phyloP scores from a whole-genome alignment of 345 rosid species.

The Salix suchowensis region DNA sequence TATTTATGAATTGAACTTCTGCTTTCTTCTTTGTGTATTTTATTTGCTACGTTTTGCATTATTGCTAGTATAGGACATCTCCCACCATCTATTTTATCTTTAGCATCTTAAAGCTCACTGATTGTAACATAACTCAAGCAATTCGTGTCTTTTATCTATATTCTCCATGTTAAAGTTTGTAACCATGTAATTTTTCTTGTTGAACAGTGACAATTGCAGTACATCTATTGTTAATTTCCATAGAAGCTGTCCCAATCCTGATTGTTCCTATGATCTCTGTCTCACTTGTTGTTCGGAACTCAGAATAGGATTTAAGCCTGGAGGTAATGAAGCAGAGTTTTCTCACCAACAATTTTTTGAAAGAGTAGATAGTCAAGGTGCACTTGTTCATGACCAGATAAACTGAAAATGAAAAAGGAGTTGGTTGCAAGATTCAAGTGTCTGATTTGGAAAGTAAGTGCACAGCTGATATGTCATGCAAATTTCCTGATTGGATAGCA shows the following conservation, averaged over 20 bases:
- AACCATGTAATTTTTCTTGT: constrained; percentile 11
- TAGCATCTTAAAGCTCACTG: neutral
- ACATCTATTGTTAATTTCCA: constrained; percentile 51
- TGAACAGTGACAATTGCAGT: constrained; percentile 50
- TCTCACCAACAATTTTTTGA: constrained; percentile 19
- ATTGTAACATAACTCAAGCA: too few species aligned
- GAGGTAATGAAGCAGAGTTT: constrained; percentile 16
- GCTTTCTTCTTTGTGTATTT: neutral
- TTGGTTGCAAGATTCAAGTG: constrained; percentile 13
- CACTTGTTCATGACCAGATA: constrained; percentile 9
- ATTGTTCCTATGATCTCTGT: constrained; percentile 53
- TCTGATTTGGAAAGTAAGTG: neutral
- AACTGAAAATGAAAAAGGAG: constrained; percentile 9
- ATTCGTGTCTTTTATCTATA: neutral
- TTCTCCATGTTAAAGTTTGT: constrained; percentile 1
- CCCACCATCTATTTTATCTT: neutral
- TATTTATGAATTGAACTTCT: neutral
- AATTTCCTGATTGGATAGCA: constrained; percentile 39
- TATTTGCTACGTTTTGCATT: neutral
- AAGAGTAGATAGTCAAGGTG: constrained; percentile 17
- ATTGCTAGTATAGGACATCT: neutral
- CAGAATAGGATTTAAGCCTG: constrained; percentile 27
- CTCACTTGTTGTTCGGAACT: constrained; percentile 50
- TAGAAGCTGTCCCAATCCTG: constrained; percentile 41
- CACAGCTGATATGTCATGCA: neutral